Base-by-base conservation (phyloP, 306 rosid genomes). In the Ochetophila trinervis region DNA sequence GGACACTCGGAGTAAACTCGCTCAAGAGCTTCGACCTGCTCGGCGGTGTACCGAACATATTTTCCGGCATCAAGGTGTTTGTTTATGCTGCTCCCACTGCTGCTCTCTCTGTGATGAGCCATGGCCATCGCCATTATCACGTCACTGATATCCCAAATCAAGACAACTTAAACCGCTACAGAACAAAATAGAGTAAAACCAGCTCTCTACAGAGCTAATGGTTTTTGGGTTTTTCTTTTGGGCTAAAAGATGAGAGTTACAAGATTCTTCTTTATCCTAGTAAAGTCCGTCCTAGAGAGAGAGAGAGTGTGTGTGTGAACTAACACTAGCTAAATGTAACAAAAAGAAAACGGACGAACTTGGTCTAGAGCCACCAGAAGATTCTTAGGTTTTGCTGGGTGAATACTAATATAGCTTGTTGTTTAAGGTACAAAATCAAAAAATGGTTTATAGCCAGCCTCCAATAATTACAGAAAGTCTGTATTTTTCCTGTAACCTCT, bases 21-120 rank as follows among this genome's bases (percentile, higher is more conserved):
- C 75, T 93, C 99, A 27, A 93, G 89, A 22, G 99, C 99, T 51
- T 93, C 99, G 0, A 93, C 96, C 57, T 93, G 99, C 63, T 93
- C 99, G 45, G 97, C 62, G 42, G 96, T 93, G 83, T 93, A 93
- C 12, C 99, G 79, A 2, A 93, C 99, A 63, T 93, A 93, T 68
- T 93, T 93, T 0, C 99, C 99, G 17, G 88, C 65, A 69, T 90
- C 99, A 35, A 94, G 86, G 66, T 94, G 96, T 68, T 82, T 86
- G 30, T 80, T 87, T 57, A 87, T 80, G 76, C 96, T 69, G 57
- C 80, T 88, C 10, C 99, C 99, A 59, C 87, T 84, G 49, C 95
- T 94, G 22, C 91, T 88, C 77, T 90, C 97, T 23, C 97, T 83
- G 36, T 90, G 96, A 2, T 83, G 96, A 73, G 87, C 94, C 82